Percentiles rank a stretch among this genome's conserved stretches.
These are phyloP conservation scores for Parathielavia hyrcaniae DNA, from an alignment of 495 filamentous ascomycete genomes.

Conservation along the genomic window DNA sequence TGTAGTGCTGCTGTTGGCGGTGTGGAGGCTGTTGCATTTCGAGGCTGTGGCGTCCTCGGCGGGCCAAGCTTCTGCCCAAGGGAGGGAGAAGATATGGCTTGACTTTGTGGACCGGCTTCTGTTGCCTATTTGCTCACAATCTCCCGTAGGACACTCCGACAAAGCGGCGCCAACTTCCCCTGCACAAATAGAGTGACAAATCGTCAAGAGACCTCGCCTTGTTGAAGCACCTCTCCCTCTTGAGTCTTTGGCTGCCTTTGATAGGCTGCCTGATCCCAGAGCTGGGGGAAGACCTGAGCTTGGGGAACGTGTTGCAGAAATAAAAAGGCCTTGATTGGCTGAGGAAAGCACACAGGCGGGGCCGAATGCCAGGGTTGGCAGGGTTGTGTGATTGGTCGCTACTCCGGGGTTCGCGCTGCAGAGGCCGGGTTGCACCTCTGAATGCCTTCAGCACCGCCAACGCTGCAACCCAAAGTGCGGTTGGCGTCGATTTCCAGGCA, in stretches of 20 bases:
- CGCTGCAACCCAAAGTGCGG: slow-evolving; percentile 21
- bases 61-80: background rate
- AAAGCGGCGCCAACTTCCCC: background rate
- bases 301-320: slow-evolving; percentile 3
- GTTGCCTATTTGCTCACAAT: background rate
- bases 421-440: slow-evolving; percentile 26
- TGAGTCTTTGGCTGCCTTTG: slow-evolving; percentile 4
- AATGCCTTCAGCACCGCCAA: slow-evolving; percentile 40
- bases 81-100: background rate
- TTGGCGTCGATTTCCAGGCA: slow-evolving; percentile 24
- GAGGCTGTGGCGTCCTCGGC: slow-evolving; percentile 1
- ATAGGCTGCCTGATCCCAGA: slow-evolving; percentile 13
- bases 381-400: background rate
- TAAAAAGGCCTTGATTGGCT: slow-evolving; percentile 13
- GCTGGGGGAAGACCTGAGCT: background rate
- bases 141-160: background rate
- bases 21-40: slow-evolving; percentile 22
- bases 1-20: slow-evolving; percentile 21
- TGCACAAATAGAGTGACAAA: background rate
- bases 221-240: background rate
- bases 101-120: background rate
- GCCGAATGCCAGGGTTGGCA: slow-evolving; percentile 13
- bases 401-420: slow-evolving; percentile 10
- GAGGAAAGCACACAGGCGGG: slow-evolving; percentile 5
- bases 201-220: background rate